Conservation (phyloP, 1,284 basidiomycete species). For the Coniferiporia weirii region DNA sequence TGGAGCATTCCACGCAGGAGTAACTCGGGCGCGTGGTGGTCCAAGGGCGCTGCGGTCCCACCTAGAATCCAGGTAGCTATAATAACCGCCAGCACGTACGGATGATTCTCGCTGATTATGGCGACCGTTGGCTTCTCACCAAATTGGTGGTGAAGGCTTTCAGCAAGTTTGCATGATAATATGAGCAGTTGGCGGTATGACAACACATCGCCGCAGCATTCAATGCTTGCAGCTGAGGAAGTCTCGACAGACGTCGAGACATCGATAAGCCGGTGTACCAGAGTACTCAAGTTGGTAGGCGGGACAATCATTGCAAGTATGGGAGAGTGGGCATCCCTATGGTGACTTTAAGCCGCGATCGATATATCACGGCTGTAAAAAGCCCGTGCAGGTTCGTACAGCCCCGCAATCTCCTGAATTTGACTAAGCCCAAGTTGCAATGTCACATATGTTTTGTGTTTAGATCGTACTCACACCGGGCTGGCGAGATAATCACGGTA, state of each 20-base stretch:
- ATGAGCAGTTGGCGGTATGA: slow-evolving; percentile 10
- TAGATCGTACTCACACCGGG: no score
- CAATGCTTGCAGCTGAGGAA: not conserved
- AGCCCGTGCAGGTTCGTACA: no score
- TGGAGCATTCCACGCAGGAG: slow-evolving; percentile 30
- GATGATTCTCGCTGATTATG: slow-evolving; percentile 32
- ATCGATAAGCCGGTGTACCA: not conserved
- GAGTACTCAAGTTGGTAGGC: not conserved
- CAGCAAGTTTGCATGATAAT: not conserved
- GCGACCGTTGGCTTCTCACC: slow-evolving; percentile 23
- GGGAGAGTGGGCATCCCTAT: not conserved
- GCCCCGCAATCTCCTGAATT: no score
- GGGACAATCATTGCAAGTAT: not conserved
- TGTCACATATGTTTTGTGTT: no score
- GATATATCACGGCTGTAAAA: no score
- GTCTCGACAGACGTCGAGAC: not conserved
- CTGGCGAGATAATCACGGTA: no score
- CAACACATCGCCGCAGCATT: slow-evolving; percentile 11
- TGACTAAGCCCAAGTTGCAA: no score
- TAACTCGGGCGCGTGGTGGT: slow-evolving; percentile 28
- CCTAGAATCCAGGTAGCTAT: slow-evolving; percentile 32
- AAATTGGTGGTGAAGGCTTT: not conserved
- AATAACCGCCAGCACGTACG: slow-evolving; percentile 29
- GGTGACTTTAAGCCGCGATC: not conserved
- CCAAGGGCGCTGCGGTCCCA: slow-evolving; percentile 30